Conservation (phyloP, 345 rosid species). For the Linum tenue region DNA sequence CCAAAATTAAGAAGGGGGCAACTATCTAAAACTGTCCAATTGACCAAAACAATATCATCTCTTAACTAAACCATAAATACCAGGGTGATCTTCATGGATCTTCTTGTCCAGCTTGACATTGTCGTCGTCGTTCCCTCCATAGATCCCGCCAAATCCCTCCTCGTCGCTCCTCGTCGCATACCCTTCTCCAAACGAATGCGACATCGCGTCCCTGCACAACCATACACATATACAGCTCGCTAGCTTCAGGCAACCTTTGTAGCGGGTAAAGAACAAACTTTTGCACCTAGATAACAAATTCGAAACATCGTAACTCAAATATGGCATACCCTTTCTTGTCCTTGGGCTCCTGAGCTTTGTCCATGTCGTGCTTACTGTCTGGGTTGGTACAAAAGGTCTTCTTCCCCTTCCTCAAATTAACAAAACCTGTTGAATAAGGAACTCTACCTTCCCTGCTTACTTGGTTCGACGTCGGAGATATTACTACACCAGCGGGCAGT, state of each 20-base stretch:
- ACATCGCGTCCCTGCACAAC: conserved; percentile 48
- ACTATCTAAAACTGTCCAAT: background rate
- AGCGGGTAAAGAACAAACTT: background rate
- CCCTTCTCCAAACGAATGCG: conserved; percentile 69
- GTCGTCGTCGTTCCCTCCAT: conserved; percentile 41
- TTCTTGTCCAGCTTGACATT: conserved; percentile 17
- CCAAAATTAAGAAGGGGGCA: background rate
- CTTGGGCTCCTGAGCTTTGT: background rate
- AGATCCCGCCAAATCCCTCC: conserved; percentile 13
- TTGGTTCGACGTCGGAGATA: background rate
- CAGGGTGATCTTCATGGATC: conserved; percentile 52
- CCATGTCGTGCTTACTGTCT: background rate
- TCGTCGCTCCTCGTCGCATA: conserved; percentile 7
- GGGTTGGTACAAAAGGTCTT: background rate
- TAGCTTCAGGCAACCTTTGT: background rate
- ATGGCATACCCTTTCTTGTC: background rate
- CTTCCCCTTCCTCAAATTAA: background rate
- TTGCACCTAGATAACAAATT: background rate
- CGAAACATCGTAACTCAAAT: background rate
- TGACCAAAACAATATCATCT: background rate
- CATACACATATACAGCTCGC: background rate
- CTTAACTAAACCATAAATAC: conserved; percentile 16
- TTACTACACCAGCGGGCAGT: background rate
- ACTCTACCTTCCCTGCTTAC: background rate
- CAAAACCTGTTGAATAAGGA: background rate